A percentile compares a stretch with the other conserved stretches of the same genome.
Conservation (phyloP, 1,139 yeast species). For the Sugiyamaella paludigena region DNA sequence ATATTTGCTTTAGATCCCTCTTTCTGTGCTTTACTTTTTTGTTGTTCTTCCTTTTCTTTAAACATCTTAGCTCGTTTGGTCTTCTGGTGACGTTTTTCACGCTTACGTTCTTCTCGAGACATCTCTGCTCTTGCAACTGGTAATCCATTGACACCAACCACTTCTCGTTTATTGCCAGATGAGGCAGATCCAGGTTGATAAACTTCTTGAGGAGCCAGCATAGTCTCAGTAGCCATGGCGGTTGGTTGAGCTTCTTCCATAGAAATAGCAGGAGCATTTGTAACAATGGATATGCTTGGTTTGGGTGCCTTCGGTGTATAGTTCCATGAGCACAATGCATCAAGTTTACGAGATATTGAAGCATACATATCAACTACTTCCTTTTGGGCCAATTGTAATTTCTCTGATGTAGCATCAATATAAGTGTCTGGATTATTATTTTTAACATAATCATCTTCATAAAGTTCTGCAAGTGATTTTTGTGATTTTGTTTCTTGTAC, state of each 20-base stretch:
- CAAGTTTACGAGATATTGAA: constrained; percentile 67
- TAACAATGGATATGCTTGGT: constrained; percentile 53
- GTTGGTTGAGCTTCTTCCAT: constrained; percentile 98
- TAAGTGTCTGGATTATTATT: constrained; percentile 43
- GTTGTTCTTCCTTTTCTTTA: constrained; percentile 41
- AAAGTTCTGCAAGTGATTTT: constrained; percentile 86
- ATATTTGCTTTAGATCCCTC: constrained; percentile 61
- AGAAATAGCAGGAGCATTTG: constrained; percentile 71
- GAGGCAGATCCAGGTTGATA: constrained; percentile 54
- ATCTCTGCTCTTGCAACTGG: constrained; percentile 82
- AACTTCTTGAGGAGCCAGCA: constrained; percentile 95
- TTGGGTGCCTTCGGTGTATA: constrained; percentile 89
- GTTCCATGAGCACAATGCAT: constrained; percentile 87
- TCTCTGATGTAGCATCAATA: constrained; percentile 50
- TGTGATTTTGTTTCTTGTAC: constrained; percentile 81
- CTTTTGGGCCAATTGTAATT: constrained; percentile 66
- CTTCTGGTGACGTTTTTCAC: constrained; percentile 83
- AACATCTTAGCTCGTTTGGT: constrained; percentile 66
- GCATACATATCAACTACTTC: constrained; percentile 70
- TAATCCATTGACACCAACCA: constrained; percentile 74
- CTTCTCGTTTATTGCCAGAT: constrained; percentile 51
- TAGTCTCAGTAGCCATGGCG: constrained; percentile 67
- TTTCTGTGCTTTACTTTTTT: constrained; percentile 41
- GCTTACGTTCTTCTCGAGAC: constrained; percentile 79
- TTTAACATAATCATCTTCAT: constrained; percentile 75